phyloP scores from a whole-genome alignment of 768 basidiomycete genomes.

The Gymnopilus junonius region DNA sequence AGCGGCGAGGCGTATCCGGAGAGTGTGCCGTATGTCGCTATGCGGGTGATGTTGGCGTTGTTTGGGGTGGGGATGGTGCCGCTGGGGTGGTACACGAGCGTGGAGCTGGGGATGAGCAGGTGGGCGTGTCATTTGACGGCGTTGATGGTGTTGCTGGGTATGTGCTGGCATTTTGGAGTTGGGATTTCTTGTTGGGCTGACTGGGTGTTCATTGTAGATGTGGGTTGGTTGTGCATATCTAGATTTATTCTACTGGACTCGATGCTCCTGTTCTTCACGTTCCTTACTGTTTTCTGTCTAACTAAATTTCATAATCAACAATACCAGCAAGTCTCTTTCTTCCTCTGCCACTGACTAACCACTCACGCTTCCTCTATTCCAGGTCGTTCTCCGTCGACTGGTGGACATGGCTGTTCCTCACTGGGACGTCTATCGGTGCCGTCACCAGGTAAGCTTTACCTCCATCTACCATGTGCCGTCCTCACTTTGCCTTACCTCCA shows the following conservation, averaged over 20 bases:
- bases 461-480: not conserved
- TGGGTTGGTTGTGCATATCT: constrained; percentile 96
- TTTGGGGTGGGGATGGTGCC: constrained; percentile 98
- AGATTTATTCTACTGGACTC: constrained; percentile 98
- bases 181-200: constrained; percentile 9
- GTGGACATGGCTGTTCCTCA: constrained; percentile 96
- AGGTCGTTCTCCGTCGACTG: constrained; percentile 96
- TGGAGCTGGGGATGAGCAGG: constrained; percentile 89
- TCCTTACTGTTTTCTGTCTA: constrained; percentile 93
- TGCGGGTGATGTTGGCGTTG: constrained; percentile 92
- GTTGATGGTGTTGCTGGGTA: constrained; percentile 91
- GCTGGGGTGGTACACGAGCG: constrained; percentile 94
- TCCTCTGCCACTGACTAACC: constrained; percentile 1
- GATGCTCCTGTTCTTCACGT: constrained; percentile 99
- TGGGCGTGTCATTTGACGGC: constrained; percentile 92
- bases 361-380: constrained; percentile 1
- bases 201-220: no score
- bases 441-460: constrained; percentile 77
- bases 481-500: constrained; percentile 2
- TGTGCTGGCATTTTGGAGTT: constrained; percentile 32
- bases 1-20: constrained; percentile 87
- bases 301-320: constrained; percentile 98
- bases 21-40: constrained; percentile 88
- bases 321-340: constrained; percentile 70
- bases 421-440: constrained; percentile 93